Evolutionary conservation across 371 early-diverging fungal species (phyloP).

Genomic region (Rhizopus delemar): DNA sequence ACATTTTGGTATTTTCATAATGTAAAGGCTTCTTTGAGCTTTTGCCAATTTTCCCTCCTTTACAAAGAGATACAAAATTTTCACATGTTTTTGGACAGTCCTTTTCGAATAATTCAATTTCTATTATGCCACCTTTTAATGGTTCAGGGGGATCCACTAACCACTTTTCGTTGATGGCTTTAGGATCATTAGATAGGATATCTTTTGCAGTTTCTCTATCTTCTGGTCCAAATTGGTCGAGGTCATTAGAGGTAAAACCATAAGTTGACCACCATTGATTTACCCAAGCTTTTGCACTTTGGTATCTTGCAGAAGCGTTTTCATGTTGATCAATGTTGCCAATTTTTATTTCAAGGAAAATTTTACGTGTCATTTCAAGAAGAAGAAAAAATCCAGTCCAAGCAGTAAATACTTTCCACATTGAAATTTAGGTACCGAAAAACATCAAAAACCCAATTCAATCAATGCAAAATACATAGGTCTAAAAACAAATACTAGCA

Average conservation of each 20-base stretch:
- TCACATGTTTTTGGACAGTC: constrained; percentile 65
- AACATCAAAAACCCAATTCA: too few species aligned
- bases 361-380: constrained; percentile 22
- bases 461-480: too few species aligned
- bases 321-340: constrained; percentile 42
- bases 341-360: constrained; percentile 53
- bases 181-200: constrained; percentile 44
- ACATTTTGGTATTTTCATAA: constrained; percentile 51
- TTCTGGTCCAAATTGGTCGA: constrained; percentile 31
- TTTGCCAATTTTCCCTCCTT: constrained; percentile 52
- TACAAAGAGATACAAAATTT: constrained; percentile 62
- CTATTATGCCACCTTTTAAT: constrained; percentile 51
- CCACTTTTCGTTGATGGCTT: constrained; percentile 32
- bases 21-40: constrained; percentile 57
- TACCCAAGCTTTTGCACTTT: constrained; percentile 44
- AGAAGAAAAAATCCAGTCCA: not conserved
- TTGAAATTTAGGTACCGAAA: too few species aligned
- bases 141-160: constrained; percentile 40
- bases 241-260: constrained; percentile 37
- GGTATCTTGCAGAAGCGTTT: constrained; percentile 30
- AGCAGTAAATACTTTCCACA: too few species aligned
- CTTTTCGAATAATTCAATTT: constrained; percentile 49
- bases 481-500: too few species aligned
- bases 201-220: constrained; percentile 49
- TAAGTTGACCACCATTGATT: constrained; percentile 45